Evolutionary conservation across 805 yeast genomes (phyloP), one percentile per base, ranked within the genome.

Genomic region (Sugiyamaella smithiae): DNA sequence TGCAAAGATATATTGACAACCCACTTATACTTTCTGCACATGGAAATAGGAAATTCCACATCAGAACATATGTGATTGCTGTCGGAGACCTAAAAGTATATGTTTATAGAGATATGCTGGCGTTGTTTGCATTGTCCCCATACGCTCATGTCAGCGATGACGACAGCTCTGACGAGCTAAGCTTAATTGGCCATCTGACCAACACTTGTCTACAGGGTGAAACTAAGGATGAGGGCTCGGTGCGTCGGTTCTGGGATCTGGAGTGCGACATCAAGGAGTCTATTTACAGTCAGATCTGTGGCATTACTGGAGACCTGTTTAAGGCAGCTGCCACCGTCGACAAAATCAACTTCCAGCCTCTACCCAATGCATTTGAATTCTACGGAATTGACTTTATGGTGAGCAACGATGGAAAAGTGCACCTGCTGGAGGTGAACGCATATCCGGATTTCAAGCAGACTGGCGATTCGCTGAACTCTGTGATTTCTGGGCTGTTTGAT

Each of bases 401-500:
- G 14, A 69, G 67, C 1, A 70, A 78, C 25, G 48, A 52, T 26
- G 62, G 66, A 19, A 64, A 73, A 11, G 91, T 85, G 2, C 74
- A 72, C 40, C 62, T 93, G 23, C 68, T 91, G 36, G 98, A 93
- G 65, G 87, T 89, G 40, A 93, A 93, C 61, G 84, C 98, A 12
- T 93, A 84, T 62, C 99, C 99, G 1, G 99, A 93, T 63, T 93
- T 93, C 69, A 89, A 88, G 61, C 99, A 93, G 67, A 93, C 98
- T 0, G 99, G 99, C 14, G 77, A 70, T 12, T 84, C 77, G 5
- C 71, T 91, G 57, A 85, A 84, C 60, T 70, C 58, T 1, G 85
- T 93, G 25, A 88, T 93, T 31, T 73, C 74, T 54, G 84, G 76
- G 29, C 69, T 90, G 38, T 85, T 90, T 59, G 81, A 76, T 23